Evolutionary conservation across 2,329 filamentous ascomycete genomes (phyloP), one percentile per base, ranked within the genome.

Genomic region (Fusarium buharicum): DNA sequence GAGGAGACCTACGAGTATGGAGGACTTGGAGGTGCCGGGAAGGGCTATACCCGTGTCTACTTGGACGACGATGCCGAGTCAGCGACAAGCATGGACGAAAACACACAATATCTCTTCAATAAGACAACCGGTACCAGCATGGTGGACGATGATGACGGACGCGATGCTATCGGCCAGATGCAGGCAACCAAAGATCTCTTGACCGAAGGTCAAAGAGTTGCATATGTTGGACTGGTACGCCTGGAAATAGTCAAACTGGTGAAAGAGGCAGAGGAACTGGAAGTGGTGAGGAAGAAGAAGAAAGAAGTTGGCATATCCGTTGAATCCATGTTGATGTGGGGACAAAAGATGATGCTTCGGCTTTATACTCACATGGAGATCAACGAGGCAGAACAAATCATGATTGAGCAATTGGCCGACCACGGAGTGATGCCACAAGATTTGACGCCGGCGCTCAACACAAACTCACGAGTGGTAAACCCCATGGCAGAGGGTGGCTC

Each of bases 361-460:
- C 76, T 99, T 12, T 99, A 98, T 75, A 81, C 87, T 12, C 95
- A 99, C 76, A 99, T 99, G 95, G 95, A 99, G 58, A 96, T 99
- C 70, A 93, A 89, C 71, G 82, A 89, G 18, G 89, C 86, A 13
- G 95, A 99, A 77, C 95, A 99, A 79, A 82, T 99, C 75, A 99
- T 99, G 95, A 97, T 99, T 67, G 95, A 99, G 78, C 95, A 99
- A 76, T 82, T 99, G 55, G 90, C 91, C 12, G 91, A 95, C 55
- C 95, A 99, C 77, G 95, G 94, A 5, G 93, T 99, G 7, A 82
- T 92, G 60, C 90, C 95, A 1, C 81, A 82, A 39, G 95, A 99
- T 74, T 81, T 99, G 55, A 93, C 92, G 0, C 90, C 91, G 0
- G 86, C 91, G 1, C 82, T 99, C 39, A 96, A 96, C 89, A 88